These are phyloP conservation scores for Zalaria obscura DNA, from an alignment of 2,329 filamentous ascomycete species.

Conservation along the genomic window DNA sequence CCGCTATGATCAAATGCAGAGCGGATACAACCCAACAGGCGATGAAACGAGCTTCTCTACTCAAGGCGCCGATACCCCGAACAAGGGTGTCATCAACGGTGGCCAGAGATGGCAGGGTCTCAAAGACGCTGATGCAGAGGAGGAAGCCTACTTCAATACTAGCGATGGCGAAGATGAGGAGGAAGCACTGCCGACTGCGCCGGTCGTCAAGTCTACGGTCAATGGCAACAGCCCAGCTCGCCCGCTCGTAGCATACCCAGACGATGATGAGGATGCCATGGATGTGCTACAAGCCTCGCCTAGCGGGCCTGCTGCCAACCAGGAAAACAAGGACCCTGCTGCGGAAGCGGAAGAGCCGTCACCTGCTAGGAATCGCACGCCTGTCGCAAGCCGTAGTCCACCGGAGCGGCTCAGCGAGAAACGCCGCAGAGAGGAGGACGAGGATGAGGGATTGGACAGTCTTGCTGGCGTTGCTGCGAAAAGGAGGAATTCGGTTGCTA, in stretches of 20 bases:
- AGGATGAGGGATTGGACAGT: slow-evolving; percentile 85
- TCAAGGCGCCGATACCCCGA: slow-evolving; percentile 45
- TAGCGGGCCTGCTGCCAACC: slow-evolving; percentile 13
- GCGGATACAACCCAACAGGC: slow-evolving; percentile 38
- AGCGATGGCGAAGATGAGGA: slow-evolving; percentile 77
- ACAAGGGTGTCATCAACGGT: slow-evolving; percentile 37
- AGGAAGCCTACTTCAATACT: slow-evolving; percentile 89
- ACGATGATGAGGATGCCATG: slow-evolving; percentile 56
- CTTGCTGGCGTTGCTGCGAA: slow-evolving; percentile 40
- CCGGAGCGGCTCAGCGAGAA: slow-evolving; percentile 78
- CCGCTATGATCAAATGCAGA: slow-evolving; percentile 66
- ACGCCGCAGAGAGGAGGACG: slow-evolving; percentile 78
- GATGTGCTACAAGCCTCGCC: slow-evolving; percentile 27
- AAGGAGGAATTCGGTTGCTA: slow-evolving; percentile 24
- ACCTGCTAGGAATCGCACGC: slow-evolving; percentile 8
- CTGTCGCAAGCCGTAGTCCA: slow-evolving; percentile 27
- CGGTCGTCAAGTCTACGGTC: slow-evolving; percentile 22
- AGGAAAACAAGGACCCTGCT: slow-evolving; percentile 8
- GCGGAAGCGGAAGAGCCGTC: slow-evolving; percentile 3
- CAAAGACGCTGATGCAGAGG: slow-evolving; percentile 69
- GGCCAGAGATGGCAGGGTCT: slow-evolving; percentile 50
- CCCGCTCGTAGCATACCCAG: slow-evolving; percentile 80
- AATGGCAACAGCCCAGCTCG: slow-evolving; percentile 56
- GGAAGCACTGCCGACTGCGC: slow-evolving; percentile 15
- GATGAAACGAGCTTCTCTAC: slow-evolving; percentile 53